These are phyloP conservation scores for Ogataea chonburiensis DNA, from an alignment of 805 yeast genomes.

Conservation along the genomic window DNA sequence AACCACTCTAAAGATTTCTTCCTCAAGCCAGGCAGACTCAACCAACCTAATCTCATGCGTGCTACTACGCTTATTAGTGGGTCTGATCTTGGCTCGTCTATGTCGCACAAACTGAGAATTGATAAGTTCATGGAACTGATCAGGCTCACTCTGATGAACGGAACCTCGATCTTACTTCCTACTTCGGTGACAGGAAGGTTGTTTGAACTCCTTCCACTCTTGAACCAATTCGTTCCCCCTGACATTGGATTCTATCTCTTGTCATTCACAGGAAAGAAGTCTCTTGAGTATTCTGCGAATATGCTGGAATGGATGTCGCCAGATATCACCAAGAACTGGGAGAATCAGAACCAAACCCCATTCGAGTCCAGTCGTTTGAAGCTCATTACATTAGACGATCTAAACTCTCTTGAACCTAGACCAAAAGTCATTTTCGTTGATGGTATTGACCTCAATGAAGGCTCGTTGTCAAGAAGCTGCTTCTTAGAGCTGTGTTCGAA, in stretches of 20 bases:
- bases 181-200: conserved; percentile 78
- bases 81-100: conserved; percentile 61
- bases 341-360: conserved; percentile 69
- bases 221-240: conserved; percentile 22
- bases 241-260: conserved; percentile 68
- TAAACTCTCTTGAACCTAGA: conserved; percentile 49
- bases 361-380: conserved; percentile 65
- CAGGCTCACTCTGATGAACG: conserved; percentile 63
- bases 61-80: conserved; percentile 85
- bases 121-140: conserved; percentile 62
- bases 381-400: conserved; percentile 54
- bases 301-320: conserved; percentile 97
- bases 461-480: conserved; percentile 56
- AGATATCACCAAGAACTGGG: conserved; percentile 84
- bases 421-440: conserved; percentile 82
- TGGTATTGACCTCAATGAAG: conserved; percentile 62
- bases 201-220: conserved; percentile 62
- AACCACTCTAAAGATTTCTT: conserved; percentile 89
- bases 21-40: conserved; percentile 64
- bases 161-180: conserved; percentile 83
- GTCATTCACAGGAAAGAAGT: conserved; percentile 77
- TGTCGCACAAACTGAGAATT: conserved; percentile 61
- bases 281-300: conserved; percentile 76
- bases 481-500: conserved; percentile 57
- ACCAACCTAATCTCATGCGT: conserved; percentile 57